These are phyloP conservation scores for Tolypocladium cylindrosporum DNA, from an alignment of 2,329 filamentous ascomycete species.

Conservation along the genomic window DNA sequence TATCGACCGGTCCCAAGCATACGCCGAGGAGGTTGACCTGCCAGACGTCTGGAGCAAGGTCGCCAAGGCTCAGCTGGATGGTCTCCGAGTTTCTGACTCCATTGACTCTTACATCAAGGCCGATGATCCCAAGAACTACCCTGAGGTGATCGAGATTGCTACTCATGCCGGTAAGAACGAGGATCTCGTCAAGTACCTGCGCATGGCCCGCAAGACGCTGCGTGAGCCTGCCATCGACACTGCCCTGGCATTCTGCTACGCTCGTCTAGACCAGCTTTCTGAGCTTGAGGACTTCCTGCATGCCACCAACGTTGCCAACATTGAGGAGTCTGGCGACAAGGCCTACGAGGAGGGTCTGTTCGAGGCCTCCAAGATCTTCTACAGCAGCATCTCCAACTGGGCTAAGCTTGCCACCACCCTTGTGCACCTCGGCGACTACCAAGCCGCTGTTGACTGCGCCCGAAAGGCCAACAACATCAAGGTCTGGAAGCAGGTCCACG, in stretches of 20 bases:
- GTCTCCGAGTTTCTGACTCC: slow-evolving; percentile 80
- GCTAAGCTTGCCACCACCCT: slow-evolving; percentile 95
- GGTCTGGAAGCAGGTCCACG: slow-evolving; percentile 98
- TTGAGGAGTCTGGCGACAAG: slow-evolving; percentile 96
- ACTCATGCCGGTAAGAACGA: slow-evolving; percentile 96
- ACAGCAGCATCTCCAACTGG: slow-evolving; percentile 97
- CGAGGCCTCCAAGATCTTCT: slow-evolving; percentile 98
- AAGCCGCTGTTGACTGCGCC: slow-evolving; percentile 93
- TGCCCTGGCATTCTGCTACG: slow-evolving; percentile 85
- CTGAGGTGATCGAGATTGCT: slow-evolving; percentile 91
- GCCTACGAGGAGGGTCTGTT: slow-evolving; percentile 90
- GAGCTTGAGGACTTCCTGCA: slow-evolving; percentile 96
- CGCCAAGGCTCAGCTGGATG: slow-evolving; percentile 94
- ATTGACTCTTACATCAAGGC: slow-evolving; percentile 98
- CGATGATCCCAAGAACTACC: slow-evolving; percentile 82
- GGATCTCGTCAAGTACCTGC: slow-evolving; percentile 90
- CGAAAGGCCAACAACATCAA: slow-evolving; percentile 98
- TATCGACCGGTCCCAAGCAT: slow-evolving; percentile 93
- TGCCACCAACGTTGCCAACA: slow-evolving; percentile 85
- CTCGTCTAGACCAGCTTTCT: slow-evolving; percentile 78
- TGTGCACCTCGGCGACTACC: slow-evolving; percentile 95
- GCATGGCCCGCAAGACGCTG: slow-evolving; percentile 94
- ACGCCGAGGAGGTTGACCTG: slow-evolving; percentile 86
- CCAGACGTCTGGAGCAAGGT: slow-evolving; percentile 98
- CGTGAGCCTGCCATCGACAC: slow-evolving; percentile 92